These are phyloP conservation scores for Rhizomucor miehei DNA, from an alignment of 371 early-diverging fungal species.

Conservation along the genomic window DNA sequence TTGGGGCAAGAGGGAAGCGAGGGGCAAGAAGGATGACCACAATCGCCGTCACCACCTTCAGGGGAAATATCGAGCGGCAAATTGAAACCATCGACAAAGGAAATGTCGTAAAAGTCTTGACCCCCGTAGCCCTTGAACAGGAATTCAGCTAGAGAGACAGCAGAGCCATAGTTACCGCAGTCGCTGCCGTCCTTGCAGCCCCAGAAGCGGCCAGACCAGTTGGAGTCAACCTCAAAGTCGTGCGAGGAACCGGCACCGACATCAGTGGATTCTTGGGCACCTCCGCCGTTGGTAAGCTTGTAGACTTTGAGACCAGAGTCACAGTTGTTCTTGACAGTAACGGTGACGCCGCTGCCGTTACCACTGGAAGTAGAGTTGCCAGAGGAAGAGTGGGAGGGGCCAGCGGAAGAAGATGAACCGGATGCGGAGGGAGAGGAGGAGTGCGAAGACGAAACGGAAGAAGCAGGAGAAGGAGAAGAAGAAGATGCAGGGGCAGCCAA, in stretches of 20 bases:
- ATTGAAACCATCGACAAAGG: slow-evolving; percentile 42
- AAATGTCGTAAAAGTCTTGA: slow-evolving; percentile 34
- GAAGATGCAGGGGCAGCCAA: slow-evolving; percentile 14
- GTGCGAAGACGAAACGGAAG: no score
- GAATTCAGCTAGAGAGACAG: slow-evolving; percentile 40
- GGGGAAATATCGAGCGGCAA: slow-evolving; percentile 33
- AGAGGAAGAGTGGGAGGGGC: slow-evolving; percentile 3
- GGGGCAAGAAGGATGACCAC: slow-evolving; percentile 27
- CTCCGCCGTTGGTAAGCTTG: slow-evolving; percentile 31
- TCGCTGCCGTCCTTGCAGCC: slow-evolving; percentile 28
- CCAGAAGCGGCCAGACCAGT: slow-evolving; percentile 40
- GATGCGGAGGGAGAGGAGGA: no score
- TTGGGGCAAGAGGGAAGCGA: slow-evolving; percentile 31
- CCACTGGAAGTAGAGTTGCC: background rate
- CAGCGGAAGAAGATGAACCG: background rate
- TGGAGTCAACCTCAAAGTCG: slow-evolving; percentile 15
- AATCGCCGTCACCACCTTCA: slow-evolving; percentile 16
- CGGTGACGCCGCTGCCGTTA: slow-evolving; percentile 17
- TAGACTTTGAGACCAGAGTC: slow-evolving; percentile 21
- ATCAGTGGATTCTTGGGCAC: slow-evolving; percentile 5
- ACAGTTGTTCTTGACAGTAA: slow-evolving; percentile 40
- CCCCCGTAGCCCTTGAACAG: slow-evolving; percentile 22
- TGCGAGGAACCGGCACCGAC: slow-evolving; percentile 18
- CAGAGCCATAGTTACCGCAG: slow-evolving; percentile 24
- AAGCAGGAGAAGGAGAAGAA: no score